Percentiles rank a stretch among this genome's conserved stretches.
Evolutionary conservation across 495 filamentous ascomycete species (phyloP).

Genomic region (Hypomontagnella monticulosa): DNA sequence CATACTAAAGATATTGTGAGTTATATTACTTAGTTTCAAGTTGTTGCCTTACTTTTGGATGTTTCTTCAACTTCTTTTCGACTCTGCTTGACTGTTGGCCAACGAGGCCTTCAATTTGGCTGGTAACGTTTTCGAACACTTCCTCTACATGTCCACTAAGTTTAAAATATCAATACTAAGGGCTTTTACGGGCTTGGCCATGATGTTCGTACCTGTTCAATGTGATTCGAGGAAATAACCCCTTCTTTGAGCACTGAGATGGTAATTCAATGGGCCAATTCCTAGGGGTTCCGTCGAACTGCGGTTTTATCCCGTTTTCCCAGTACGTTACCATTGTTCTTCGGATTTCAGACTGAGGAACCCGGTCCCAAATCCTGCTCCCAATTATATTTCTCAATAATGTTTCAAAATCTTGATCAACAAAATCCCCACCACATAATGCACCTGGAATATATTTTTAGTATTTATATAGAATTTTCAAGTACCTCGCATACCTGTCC

Average conservation of each 20-base stretch:
- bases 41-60: not conserved
- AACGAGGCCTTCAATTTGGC: constrained; percentile 1
- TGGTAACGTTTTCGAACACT: constrained; percentile 1
- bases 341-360: not conserved
- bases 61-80: not conserved
- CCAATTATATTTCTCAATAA: not conserved
- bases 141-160: not conserved
- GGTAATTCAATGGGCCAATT: not conserved
- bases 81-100: not conserved
- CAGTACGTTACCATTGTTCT: not conserved
- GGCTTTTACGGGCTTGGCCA: too few relatives aligned
- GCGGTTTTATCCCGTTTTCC: not conserved
- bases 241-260: not conserved
- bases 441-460: not conserved
- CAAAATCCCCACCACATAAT: not conserved
- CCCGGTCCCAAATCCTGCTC: not conserved
- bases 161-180: not conserved
- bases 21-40: not conserved
- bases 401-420: not conserved
- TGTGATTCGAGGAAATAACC: not conserved
- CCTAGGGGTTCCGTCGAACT: not conserved
- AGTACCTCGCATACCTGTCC: not conserved
- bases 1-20: not conserved
- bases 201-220: not conserved
- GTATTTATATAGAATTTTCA: not conserved